Conservation (phyloP, 2,329 filamentous ascomycete genomes). For the Neopestalotiopsis sp. region DNA sequence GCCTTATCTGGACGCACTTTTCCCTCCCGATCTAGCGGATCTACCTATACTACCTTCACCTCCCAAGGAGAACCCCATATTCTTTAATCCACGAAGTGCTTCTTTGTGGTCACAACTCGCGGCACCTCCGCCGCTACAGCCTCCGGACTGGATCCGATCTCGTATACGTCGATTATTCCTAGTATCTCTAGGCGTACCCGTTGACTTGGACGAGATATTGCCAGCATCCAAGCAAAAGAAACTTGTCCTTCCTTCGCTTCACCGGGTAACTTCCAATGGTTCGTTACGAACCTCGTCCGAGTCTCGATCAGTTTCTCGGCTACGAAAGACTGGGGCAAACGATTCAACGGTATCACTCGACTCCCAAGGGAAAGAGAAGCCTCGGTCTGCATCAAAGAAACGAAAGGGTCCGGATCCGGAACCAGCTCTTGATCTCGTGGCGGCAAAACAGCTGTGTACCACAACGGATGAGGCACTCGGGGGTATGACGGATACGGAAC, state of each 20-base stretch:
- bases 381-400: slow-evolving; percentile 43
- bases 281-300: slow-evolving; percentile 63
- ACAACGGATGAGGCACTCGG: slow-evolving; percentile 84
- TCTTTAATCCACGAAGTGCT: slow-evolving; percentile 83
- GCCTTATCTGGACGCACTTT: slow-evolving; percentile 71
- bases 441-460: slow-evolving; percentile 77
- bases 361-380: slow-evolving; percentile 58
- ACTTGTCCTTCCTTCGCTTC: slow-evolving; percentile 81
- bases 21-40: slow-evolving; percentile 62
- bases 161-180: slow-evolving; percentile 94
- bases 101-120: slow-evolving; percentile 97
- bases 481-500: slow-evolving; percentile 79
- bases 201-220: slow-evolving; percentile 96
- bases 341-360: slow-evolving; percentile 65
- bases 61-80: slow-evolving; percentile 67
- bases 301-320: slow-evolving; percentile 52
- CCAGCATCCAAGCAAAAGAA: slow-evolving; percentile 99
- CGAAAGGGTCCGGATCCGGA: slow-evolving; percentile 68
- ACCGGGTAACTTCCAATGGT: slow-evolving; percentile 50
- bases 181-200: slow-evolving; percentile 92
- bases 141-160: slow-evolving; percentile 96
- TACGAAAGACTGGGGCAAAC: slow-evolving; percentile 56
- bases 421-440: slow-evolving; percentile 79
- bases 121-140: slow-evolving; percentile 90
- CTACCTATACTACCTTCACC: slow-evolving; percentile 55